Evolutionary conservation across 305 asterid genomes (phyloP), one percentile per base, ranked within the genome.

Genomic region (Rubia peregrina): DNA sequence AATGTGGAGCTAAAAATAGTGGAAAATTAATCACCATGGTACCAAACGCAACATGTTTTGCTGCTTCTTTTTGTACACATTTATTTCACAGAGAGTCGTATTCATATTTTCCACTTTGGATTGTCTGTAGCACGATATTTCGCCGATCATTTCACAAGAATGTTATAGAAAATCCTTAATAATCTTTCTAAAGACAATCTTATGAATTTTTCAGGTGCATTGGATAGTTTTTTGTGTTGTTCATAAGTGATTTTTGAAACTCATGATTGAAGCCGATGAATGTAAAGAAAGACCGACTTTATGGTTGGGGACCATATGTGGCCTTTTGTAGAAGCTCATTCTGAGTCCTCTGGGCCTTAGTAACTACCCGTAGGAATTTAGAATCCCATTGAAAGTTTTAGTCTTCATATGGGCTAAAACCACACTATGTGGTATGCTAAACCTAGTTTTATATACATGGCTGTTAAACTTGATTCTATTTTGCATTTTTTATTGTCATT

Each of bases 181-280:
- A 13, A 9, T 2, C 9, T 19, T 57, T 57, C 30, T 24, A 9
- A 22, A 36, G 33, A 22, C 49, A 43, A 41, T 67, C 68, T 17
- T 51, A 1, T 51, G 22, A 53, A n/a, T 4, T 48, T 70, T 44
- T 40, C 75, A 76, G 80, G 61, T 80, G 67, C 83, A 73, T 17
- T 80, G 80, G 83, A 61, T 80, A 33, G 83, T 80, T 42, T 36
- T 74, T 3, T 73, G 33, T 0, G 70, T 60, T 38, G 76, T 76
- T 26, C 67, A 65, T 21, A 73, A 70, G 71, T 71, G 76, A 61
- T 61, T n/a, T 12, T 24, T 59, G 13, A 0, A 57, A 22, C 14
- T n/a, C 36, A 57, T 38, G 30, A n/a, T 3, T 19, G 17, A 9
- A 57, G 26, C 55, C 14, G 48, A 43, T 43, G 48, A 43, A 7